phyloP scores from a whole-genome alignment of 2,329 filamentous ascomycete genomes.

The Sclerotinia subarctica region DNA sequence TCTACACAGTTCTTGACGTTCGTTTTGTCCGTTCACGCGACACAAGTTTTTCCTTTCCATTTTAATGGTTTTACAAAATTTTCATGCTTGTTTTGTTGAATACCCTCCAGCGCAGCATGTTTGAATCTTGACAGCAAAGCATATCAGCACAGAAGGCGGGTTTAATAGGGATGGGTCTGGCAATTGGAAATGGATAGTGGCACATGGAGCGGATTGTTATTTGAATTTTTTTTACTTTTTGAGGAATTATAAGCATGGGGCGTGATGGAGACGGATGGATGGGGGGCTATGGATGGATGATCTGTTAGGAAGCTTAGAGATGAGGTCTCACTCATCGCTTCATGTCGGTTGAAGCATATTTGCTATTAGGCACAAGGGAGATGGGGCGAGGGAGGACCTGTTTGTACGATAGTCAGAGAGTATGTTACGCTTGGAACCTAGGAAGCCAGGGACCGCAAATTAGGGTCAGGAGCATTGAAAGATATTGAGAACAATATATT shows the following conservation, averaged over 20 bases:
- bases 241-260: slow-evolving; percentile 15
- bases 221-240: background rate
- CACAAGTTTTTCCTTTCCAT: slow-evolving; percentile 19
- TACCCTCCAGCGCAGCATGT: slow-evolving; percentile 22
- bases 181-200: slow-evolving; percentile 20
- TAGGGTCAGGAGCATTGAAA: slow-evolving; percentile 2
- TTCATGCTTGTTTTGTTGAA: slow-evolving; percentile 23
- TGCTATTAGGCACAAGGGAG: background rate
- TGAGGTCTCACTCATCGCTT: background rate
- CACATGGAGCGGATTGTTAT: slow-evolving; percentile 10
- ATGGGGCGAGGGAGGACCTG: background rate
- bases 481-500: background rate
- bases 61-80: slow-evolving; percentile 12
- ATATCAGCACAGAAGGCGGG: slow-evolving; percentile 17
- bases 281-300: background rate
- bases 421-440: slow-evolving; percentile 1
- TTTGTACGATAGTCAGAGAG: slow-evolving; percentile 16
- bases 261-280: slow-evolving; percentile 7
- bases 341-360: background rate
- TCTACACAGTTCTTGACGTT: slow-evolving; percentile 14
- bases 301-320: background rate
- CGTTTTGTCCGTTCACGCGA: slow-evolving; percentile 6
- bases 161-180: slow-evolving; percentile 18
- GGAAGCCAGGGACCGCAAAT: background rate
- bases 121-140: slow-evolving; percentile 21